Base-by-base conservation (phyloP, 176 grass and related monocot genomes). In the Juncus inflexus region DNA sequence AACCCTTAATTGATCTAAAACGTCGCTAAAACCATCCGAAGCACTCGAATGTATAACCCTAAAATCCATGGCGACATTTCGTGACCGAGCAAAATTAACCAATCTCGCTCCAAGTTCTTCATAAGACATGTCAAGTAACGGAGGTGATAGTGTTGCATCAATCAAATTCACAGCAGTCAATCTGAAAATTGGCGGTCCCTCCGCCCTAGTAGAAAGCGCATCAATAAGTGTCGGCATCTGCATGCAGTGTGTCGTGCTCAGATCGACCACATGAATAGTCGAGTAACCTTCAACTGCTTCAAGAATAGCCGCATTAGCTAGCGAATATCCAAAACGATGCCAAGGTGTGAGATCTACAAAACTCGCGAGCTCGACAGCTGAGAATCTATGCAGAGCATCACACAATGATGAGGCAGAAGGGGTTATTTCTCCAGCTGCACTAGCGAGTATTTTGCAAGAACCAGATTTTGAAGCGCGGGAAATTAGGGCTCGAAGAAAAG, bases 221-320 rank as follows among this genome's bases (percentile, higher is more conserved):
- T 99, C 95, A 60, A 99, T 99, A 40, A 99, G 95, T 41, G 86
- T 99, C 3, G 95, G 95, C 72, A 99, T 90, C 86, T 99, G 95
- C 95, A 99, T 99, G 89, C 95, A 87, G 75, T 99, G 95, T 51
- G 89, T 99, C 0, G 86, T 94, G 89, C 89, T 53, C 64, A 99
- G 78, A 53, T 99, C 89, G 19, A 94, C 80, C 76, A 99, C 51
- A 84, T 99, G 95, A 53, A 99, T 66, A 3, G 74, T 72, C 36
- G 83, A 68, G 64, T 79, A 86, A 8, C 89, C 89, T 64, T 99
- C 95, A 5, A 76, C 83, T 7, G 89, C 95, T 6, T 99, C 95
- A 10, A 86, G 41, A 76, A 99, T 94, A 52, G 95, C 80, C 10
- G 81, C 65, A 73, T 99, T 99, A 58, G 95, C 80, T 0, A 85